Base-by-base conservation (phyloP, 1,139 yeast genomes). In the Geotrichum bryndzae region DNA sequence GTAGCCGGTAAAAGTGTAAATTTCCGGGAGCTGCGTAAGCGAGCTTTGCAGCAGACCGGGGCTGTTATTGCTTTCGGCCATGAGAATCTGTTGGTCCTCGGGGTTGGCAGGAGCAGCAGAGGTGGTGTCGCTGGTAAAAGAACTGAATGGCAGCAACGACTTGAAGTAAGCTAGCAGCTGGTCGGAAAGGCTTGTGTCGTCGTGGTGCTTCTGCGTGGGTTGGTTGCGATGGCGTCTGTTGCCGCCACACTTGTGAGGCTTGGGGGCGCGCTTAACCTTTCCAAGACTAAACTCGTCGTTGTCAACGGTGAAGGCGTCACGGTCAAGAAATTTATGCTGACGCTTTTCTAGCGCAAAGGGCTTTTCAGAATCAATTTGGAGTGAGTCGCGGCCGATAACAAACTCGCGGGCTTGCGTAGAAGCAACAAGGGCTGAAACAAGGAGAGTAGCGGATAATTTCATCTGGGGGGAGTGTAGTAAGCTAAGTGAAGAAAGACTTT, bases 41-140 rank as follows among this genome's bases (percentile, higher is more conserved):
- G 73, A 74, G 18, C 76, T 73, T 29, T 70, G 66, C 60, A 74
- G 68, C 53, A 74, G 67, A 35, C 73, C 67, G 38, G 73, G 72
- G 23, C 74, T 75, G 35, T 55, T 52, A 27, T 45, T 5, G 22
- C 45, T 29, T 18, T 54, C 56, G 8, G 56, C 31, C 31, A 18
- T 38, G 33, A 54, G 25, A n/a, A 35, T 18, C 11, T 8, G 33
- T 18, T 51, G 54, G 3, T 51, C 35, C 18, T 51, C 18, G 22
- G 29, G 15, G 8, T 27, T 18, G 54, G 8, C 33, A 18, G 29
- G 31, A 23, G 11, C 4, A 23, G 11, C 7, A 51, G 3, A 13
- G 13, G 45, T 35, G 15, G 45, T 35, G 4, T 4, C 13, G 11
- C n/a, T 35, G 15, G 2, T 1, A 10, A 6, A 35, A 10, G 5